A percentile compares a stretch with the other conserved stretches of the same genome.
Evolutionary conservation across 2,329 filamentous ascomycete species (phyloP).

Genomic region (Claviceps arundinis): DNA sequence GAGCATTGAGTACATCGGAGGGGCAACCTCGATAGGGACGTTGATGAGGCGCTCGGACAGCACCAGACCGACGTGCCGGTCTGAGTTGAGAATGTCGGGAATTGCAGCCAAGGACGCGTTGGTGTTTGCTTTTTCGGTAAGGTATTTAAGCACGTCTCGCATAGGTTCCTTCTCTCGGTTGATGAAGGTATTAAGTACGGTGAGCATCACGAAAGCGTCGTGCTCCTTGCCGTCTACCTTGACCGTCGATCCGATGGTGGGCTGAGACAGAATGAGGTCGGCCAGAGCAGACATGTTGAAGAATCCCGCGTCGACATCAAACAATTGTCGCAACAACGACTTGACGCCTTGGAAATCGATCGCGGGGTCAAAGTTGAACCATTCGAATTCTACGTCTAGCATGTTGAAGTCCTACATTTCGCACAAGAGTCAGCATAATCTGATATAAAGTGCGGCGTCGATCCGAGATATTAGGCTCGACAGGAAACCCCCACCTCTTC

Average conservation of each 20-base stretch:
- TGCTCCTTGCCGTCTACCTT: conserved; percentile 93
- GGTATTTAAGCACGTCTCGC: conserved; percentile 57
- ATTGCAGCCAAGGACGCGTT: conserved; percentile 44
- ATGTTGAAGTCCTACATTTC: conserved; percentile 64
- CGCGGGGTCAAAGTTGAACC: conserved; percentile 85
- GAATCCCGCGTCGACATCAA: conserved; percentile 74
- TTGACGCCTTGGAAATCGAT: conserved; percentile 95
- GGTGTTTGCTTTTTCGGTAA: conserved; percentile 41
- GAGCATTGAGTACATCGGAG: conserved; percentile 91
- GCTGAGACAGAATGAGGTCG: conserved; percentile 77
- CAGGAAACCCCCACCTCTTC: conserved; percentile 30
- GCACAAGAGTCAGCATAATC: background rate
- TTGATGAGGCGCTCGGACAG: conserved; percentile 93
- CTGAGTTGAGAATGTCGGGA: conserved; percentile 37
- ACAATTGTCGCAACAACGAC: conserved; percentile 74
- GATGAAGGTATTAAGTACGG: conserved; percentile 68
- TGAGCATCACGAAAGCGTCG: conserved; percentile 87
- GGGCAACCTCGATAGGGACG: conserved; percentile 84
- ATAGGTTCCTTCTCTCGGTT: conserved; percentile 66
- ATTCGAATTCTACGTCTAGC: conserved; percentile 94
- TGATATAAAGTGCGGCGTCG: too few species aligned
- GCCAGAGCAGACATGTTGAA: conserved; percentile 80
- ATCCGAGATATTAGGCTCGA: too few species aligned
- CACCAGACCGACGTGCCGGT: conserved; percentile 63
- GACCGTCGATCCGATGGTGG: conserved; percentile 80